Conservation (phyloP, 176 grass and related monocot genomes). For the Eragrostis nindensis region DNA sequence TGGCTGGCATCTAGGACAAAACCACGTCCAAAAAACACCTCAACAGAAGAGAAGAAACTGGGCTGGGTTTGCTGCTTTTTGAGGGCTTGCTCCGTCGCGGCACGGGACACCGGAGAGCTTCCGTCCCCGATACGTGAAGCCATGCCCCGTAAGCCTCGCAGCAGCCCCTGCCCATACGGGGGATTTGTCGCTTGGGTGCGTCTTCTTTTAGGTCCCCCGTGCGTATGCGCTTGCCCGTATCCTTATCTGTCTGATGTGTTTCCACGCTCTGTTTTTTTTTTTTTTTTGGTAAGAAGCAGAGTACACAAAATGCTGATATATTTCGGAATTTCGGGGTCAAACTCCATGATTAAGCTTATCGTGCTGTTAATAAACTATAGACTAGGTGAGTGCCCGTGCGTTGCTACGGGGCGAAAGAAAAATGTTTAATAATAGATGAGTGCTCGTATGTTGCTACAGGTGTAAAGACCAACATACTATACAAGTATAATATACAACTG, state of each 20-base stretch:
- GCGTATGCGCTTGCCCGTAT: slow-evolving; percentile 12
- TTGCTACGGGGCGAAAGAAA: no score
- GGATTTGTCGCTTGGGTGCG: slow-evolving; percentile 57
- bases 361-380: not conserved
- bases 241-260: not conserved
- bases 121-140: slow-evolving; percentile 30
- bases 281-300: no score
- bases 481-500: no score
- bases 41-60: not conserved
- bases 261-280: no score
- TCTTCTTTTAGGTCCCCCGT: no score
- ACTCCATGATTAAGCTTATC: not conserved
- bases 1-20: slow-evolving; percentile 45
- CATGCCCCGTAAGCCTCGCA: slow-evolving; percentile 21
- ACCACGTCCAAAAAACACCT: slow-evolving; percentile 35
- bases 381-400: no score
- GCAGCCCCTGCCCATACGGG: slow-evolving; percentile 35
- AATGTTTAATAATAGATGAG: no score
- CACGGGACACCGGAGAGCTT: not conserved
- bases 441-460: no score
- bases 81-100: slow-evolving; percentile 7
- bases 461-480: no score
- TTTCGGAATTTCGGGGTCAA: no score
- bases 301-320: no score
- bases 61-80: not conserved